Percentiles rank a stretch among this genome's conserved stretches.
Evolutionary conservation across 2,329 filamentous ascomycete species (phyloP).

Genomic region (Aspergillus sp.): DNA sequence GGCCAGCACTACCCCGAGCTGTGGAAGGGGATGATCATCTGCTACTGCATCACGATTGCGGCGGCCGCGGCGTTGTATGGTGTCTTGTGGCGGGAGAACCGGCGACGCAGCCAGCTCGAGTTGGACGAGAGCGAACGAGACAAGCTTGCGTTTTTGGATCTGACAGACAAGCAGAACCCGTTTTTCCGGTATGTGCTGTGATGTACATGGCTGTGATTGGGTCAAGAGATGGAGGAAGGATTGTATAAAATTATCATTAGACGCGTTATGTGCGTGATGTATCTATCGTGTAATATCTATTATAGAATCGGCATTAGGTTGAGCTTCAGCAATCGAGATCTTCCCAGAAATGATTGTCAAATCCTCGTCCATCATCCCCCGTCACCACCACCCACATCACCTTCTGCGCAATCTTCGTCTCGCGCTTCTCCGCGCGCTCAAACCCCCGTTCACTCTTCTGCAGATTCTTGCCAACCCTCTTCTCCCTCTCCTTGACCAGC

Average conservation of each 20-base stretch:
- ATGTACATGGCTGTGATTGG: not conserved
- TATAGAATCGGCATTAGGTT: too few species aligned
- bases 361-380: constrained; percentile 12
- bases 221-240: not conserved
- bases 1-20: constrained; percentile 67
- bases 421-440: constrained; percentile 10
- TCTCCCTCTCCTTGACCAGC: constrained; percentile 8
- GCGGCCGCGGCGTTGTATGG: constrained; percentile 57
- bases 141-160: constrained; percentile 64
- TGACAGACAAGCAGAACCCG: constrained; percentile 68
- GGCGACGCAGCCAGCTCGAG: constrained; percentile 46
- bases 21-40: constrained; percentile 68
- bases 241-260: not conserved
- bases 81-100: constrained; percentile 61
- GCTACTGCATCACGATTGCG: constrained; percentile 66
- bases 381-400: constrained; percentile 15
- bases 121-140: constrained; percentile 62
- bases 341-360: constrained; percentile 12
- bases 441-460: constrained; percentile 6
- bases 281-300: not conserved
- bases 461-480: constrained; percentile 6
- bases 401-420: constrained; percentile 10
- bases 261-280: not conserved
- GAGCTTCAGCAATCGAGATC: constrained; percentile 1
- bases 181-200: constrained; percentile 63